Conservation (phyloP, 805 yeast species). For the Metschnikowia matae region DNA sequence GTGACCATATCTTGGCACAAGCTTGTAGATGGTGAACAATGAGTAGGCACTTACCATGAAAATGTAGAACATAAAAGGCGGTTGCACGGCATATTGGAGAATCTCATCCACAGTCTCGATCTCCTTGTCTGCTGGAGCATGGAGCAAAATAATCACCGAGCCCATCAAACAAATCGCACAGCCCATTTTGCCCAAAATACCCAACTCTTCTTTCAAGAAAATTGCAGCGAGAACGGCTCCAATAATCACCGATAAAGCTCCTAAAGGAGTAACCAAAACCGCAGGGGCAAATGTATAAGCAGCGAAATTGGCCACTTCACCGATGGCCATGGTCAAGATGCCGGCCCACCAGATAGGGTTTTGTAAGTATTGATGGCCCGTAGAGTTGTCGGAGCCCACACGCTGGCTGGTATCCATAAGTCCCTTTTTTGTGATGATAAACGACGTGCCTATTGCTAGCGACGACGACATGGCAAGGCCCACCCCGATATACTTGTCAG, state of each 20-base stretch:
- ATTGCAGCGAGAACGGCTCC: slow-evolving; percentile 89
- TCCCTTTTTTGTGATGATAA: slow-evolving; percentile 86
- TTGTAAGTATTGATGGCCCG: slow-evolving; percentile 71
- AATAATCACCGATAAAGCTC: slow-evolving; percentile 84
- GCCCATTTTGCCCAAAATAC: slow-evolving; percentile 85
- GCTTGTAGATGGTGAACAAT: slow-evolving; percentile 71
- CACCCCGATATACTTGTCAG: slow-evolving; percentile 85
- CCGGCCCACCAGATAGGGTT: slow-evolving; percentile 96
- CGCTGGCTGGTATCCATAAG: slow-evolving; percentile 62
- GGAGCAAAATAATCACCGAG: slow-evolving; percentile 79
- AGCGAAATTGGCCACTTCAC: slow-evolving; percentile 89
- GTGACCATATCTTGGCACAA: slow-evolving; percentile 77
- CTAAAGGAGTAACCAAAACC: slow-evolving; percentile 84
- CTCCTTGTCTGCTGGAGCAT: slow-evolving; percentile 94
- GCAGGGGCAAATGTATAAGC: slow-evolving; percentile 96
- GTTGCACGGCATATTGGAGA: slow-evolving; percentile 70
- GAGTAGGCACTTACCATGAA: slow-evolving; percentile 62
- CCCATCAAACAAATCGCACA: slow-evolving; percentile 89
- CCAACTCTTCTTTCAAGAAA: slow-evolving; percentile 81
- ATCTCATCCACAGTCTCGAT: slow-evolving; percentile 86
- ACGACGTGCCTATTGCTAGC: slow-evolving; percentile 85
- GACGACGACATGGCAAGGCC: slow-evolving; percentile 85
- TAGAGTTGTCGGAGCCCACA: slow-evolving; percentile 45
- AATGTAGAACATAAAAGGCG: slow-evolving; percentile 69
- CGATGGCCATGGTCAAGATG: slow-evolving; percentile 83